phyloP scores from a whole-genome alignment of 2,329 filamentous ascomycete species.

The Phialophora chinensis region DNA sequence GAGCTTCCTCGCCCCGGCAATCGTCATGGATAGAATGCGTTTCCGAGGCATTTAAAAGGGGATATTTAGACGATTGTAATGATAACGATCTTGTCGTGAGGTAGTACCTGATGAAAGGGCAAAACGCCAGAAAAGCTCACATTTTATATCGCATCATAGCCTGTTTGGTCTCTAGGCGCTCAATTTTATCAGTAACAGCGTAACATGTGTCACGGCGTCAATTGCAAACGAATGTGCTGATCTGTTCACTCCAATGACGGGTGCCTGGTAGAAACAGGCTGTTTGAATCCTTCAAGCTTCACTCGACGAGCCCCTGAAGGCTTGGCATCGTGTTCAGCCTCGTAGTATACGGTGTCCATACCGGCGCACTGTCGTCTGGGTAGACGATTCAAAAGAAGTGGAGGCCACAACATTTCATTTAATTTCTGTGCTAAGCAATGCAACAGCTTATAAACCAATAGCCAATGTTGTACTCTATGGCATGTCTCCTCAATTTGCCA shows the following conservation, averaged over 20 bases:
- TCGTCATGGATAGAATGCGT: neutral
- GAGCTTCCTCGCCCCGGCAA: neutral
- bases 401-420: neutral
- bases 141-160: neutral
- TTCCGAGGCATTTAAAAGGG: neutral
- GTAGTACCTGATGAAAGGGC: neutral
- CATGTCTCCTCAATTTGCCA: neutral
- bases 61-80: neutral
- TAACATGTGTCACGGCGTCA: neutral
- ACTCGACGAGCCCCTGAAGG: neutral
- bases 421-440: neutral
- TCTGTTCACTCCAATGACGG: constrained; percentile 1
- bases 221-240: neutral
- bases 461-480: neutral
- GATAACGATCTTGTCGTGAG: too few relatives aligned
- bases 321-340: constrained; percentile 1
- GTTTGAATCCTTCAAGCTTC: neutral
- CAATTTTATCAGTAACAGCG: neutral
- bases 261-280: neutral
- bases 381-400: neutral
- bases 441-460: neutral
- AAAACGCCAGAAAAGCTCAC: neutral
- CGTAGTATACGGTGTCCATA: neutral
- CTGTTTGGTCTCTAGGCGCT: neutral
- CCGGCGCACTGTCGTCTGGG: neutral